A percentile compares a stretch with the other conserved stretches of the same genome.
These are phyloP conservation scores for Pestalotiopsis sp. DNA, from an alignment of 2,329 filamentous ascomycete genomes.

Conservation along the genomic window DNA sequence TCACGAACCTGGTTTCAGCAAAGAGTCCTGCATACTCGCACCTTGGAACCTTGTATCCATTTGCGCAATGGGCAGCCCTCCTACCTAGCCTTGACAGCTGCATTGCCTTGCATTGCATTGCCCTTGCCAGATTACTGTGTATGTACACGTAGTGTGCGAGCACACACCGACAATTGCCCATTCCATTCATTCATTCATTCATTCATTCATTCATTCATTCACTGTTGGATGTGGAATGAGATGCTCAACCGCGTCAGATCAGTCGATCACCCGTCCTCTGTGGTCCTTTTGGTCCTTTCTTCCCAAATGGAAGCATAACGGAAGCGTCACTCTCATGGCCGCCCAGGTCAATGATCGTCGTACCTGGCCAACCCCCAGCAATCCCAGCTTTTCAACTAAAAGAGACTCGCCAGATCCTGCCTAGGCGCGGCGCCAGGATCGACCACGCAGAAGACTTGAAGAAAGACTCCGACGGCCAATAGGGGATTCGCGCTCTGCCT, in stretches of 20 bases:
- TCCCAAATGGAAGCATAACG: not conserved
- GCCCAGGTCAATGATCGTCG: conserved; percentile 10
- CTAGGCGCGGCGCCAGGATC: not conserved
- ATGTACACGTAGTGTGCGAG: not conserved
- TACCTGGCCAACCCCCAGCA: not conserved
- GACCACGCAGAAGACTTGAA: not conserved
- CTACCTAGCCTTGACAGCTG: not conserved
- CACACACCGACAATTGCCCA: not conserved
- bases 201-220: not conserved
- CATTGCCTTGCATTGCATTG: not conserved
- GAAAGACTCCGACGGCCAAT: conserved; percentile 9
- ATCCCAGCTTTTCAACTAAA: not conserved
- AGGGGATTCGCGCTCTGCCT: not conserved
- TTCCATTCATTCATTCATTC: not conserved
- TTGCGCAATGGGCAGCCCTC: not conserved
- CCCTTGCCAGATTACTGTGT: not conserved
- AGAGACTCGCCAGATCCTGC: conserved; percentile 2
- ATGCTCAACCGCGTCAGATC: not conserved
- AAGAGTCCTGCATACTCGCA: not conserved
- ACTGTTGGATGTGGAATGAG: not conserved
- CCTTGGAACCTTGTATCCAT: not conserved
- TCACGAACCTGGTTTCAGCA: not conserved
- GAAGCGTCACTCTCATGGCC: not conserved
- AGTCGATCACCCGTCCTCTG: not conserved
- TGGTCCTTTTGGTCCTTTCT: not conserved